Conservation (phyloP, 78 protist genomes). For the Pelomyxa schiedti region DNA sequence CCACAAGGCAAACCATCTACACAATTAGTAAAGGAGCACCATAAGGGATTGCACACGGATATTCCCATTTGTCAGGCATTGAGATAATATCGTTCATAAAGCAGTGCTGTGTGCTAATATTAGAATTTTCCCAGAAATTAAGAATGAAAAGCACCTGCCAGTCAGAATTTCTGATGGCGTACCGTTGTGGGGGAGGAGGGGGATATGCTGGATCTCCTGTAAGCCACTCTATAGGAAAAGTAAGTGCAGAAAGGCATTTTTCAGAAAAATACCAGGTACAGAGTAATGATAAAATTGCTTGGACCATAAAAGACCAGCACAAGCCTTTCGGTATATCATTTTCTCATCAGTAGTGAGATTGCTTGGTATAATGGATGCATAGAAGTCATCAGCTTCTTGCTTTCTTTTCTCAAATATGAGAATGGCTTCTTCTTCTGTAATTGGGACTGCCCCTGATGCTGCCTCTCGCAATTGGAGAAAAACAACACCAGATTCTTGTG, state of each 20-base stretch:
- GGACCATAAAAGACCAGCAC: slow-evolving; percentile 63
- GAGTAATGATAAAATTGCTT: slow-evolving; percentile 64
- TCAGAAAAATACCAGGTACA: too few species aligned
- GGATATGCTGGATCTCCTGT: too few species aligned
- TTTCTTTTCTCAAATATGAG: slow-evolving; percentile 4
- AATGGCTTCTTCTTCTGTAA: too few species aligned
- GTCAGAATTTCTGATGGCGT: background rate
- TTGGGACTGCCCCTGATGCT: slow-evolving; percentile 12
- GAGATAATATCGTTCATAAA: slow-evolving; percentile 42
- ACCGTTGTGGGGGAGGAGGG: background rate
- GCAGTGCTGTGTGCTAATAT: too few species aligned
- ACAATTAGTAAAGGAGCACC: too few species aligned
- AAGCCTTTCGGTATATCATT: slow-evolving; percentile 32
- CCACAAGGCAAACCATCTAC: slow-evolving; percentile 57
- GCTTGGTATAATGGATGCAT: slow-evolving; percentile 2
- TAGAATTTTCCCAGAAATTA: too few species aligned
- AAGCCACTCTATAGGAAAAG: too few species aligned
- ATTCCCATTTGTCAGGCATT: slow-evolving; percentile 72
- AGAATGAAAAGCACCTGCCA: slow-evolving; percentile 7
- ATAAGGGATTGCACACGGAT: too few species aligned
- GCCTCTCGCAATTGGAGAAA: slow-evolving; percentile 2
- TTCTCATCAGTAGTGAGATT: slow-evolving; percentile 7
- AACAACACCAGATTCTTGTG: background rate
- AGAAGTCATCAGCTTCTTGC: slow-evolving; percentile 44
- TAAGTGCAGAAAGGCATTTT: too few species aligned